Base-by-base conservation (phyloP, 345 rosid genomes). In the Dovyalis caffra region DNA sequence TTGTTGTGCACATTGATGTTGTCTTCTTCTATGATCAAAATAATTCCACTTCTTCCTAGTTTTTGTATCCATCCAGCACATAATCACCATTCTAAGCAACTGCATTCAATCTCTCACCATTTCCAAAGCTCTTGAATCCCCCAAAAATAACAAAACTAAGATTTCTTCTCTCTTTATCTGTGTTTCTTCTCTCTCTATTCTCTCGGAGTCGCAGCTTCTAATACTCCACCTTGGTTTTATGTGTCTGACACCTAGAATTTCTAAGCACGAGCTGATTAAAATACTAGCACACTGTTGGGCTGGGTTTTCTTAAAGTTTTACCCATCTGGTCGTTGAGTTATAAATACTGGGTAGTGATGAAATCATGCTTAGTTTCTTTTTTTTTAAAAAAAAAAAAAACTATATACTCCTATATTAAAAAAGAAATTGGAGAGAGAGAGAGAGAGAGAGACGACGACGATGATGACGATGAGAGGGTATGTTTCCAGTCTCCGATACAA, bases 271-370 rank as follows among this genome's bases (percentile, higher is more conserved):
- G 63, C 45, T 65, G 35, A 72, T 34, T 74, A 72, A 66, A 82
- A 68, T 38, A 76, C 63, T 68, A 49, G 66, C 37, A n/a, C 21
- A 70, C 56, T 76, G 67, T 70, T 69, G 88, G 87, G 75, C 80
- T 80, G 87, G 73, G 78, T 53, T 87, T 85, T 80, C 82, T 85
- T 64, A 85, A 85, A 88, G 86, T 78, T 81, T 85, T 80, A 77
- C 71, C 83, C 91, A 89, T 87, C 93, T 90, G 94, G 88, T 81
- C 78, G 78, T 83, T 84, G 83, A 74, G 87, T 68, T 81, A 83
- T 88, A 88, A 82, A 88, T 86, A 87, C 85, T 73, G 76, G 79
- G 87, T 82, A 85, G 85, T 86, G 93, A 82, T 84, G 90, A 90
- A 87, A 86, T 87, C 89, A 88, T 87, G 85, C 82, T 66, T 61